Conservation (phyloP, 345 rosid species). For the Citrus hindsii region DNA sequence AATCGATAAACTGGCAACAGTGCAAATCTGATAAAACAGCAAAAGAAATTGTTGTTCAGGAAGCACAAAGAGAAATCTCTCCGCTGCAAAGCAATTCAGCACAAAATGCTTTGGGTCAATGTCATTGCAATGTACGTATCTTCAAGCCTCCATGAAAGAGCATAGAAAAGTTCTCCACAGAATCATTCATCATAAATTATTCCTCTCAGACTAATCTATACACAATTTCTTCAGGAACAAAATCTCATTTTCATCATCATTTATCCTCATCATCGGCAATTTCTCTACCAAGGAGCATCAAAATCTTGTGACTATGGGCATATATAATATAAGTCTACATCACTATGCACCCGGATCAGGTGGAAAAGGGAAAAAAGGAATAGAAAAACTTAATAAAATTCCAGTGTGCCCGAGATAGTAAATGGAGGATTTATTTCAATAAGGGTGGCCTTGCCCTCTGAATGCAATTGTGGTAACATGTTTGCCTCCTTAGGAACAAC, state of each 20-base stretch:
- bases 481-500: slow-evolving; percentile 76
- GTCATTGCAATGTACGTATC: neutral
- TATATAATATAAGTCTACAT: neutral
- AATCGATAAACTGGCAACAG: neutral
- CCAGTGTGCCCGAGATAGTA: slow-evolving; percentile 60
- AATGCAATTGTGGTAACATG: slow-evolving; percentile 49
- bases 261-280: neutral
- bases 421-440: slow-evolving; percentile 64
- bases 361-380: neutral
- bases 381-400: slow-evolving; percentile 44
- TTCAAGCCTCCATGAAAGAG: neutral
- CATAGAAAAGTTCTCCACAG: neutral
- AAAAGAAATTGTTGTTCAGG: neutral
- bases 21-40: neutral
- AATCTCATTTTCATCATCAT: neutral
- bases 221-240: neutral
- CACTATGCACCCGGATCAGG: neutral
- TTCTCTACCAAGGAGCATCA: slow-evolving; percentile 1
- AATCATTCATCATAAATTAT: neutral
- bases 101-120: neutral
- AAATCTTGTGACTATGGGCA: slow-evolving; percentile 24
- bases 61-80: neutral
- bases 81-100: neutral
- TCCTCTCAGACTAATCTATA: neutral
- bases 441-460: slow-evolving; percentile 70